Base-by-base conservation (phyloP, 1,139 yeast species). In the Taphrina wiesneri region DNA sequence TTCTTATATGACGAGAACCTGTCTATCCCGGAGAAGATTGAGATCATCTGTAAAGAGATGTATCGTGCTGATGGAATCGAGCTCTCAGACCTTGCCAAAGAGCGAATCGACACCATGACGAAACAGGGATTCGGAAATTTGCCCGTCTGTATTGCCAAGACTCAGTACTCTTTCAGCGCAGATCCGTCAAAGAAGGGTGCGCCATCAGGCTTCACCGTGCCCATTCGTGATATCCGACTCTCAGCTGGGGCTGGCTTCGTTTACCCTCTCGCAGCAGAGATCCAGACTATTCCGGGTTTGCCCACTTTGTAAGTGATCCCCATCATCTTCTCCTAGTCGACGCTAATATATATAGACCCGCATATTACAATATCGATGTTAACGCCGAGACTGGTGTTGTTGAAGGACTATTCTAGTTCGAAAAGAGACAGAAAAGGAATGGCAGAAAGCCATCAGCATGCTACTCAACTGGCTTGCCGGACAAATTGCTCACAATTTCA, bases 71-170 rank as follows among this genome's bases (percentile, higher is more conserved):
- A 84, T 26, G 89, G 86, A 70, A 90, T 93, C 69, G 97, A 91
- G 78, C 85, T 91, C 72, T 83, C 85, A 69, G 95, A 91, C 60
- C 87, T 86, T 74, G 98, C 99, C 54, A 86, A 86, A 74, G 81
- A 84, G 79, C 90, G 92, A 80, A 85, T 93, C 71, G 93, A 87
- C 69, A 82, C 86, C 65, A 92, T 91, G 81, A 88, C 95, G 63
- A 80, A 83, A 68, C 97, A 92, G 81, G 98, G 98, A 6, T 93
- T 90, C 75, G 93, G 90, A 70, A 83, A 91, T 76, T 82, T 93
- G 75, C 99, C 99, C 69, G 87, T 93, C 73, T 93, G 99, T 81
- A 88, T 93, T 75, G 99, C 99, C 72, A 93, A 93, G 83, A 93
- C 99, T 1, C 99, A 93, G 79, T 93, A 93, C 80, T 91, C 97